phyloP scores from a whole-genome alignment of 1,284 basidiomycete genomes.

The Ustilago trichophora region DNA sequence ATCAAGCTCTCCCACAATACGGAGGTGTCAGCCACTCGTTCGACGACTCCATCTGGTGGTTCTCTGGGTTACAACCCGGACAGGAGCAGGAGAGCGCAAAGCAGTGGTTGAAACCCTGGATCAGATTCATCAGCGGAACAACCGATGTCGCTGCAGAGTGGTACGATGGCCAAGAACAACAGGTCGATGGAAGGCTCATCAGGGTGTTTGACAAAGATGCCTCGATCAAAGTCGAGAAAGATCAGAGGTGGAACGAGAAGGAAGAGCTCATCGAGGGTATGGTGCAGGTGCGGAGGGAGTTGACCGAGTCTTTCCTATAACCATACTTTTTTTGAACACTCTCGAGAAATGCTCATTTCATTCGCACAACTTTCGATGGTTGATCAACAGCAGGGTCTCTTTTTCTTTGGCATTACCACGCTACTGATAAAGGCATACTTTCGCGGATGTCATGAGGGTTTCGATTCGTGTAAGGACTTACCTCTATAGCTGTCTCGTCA shows the following conservation, averaged over 20 bases:
- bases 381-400: no score
- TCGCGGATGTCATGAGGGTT: no score
- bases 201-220: conserved; percentile 18
- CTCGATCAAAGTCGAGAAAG: conserved; percentile 3
- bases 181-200: conserved; percentile 4
- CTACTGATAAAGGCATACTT: no score
- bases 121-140: conserved; percentile 15
- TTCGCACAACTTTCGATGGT: no score
- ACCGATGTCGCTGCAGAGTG: conserved; percentile 5
- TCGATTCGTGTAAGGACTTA: no score
- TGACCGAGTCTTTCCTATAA: conserved; percentile 7
- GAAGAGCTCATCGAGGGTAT: conserved; percentile 18
- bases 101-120: conserved; percentile 23
- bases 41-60: conserved; percentile 46
- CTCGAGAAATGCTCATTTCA: no score
- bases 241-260: conserved; percentile 30
- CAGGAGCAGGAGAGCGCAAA: conserved; percentile 5
- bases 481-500: no score
- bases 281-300: conserved; percentile 12
- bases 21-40: conserved; percentile 45
- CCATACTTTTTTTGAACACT: no score
- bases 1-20: conserved; percentile 7
- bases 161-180: conserved; percentile 2
- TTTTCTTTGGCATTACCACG: no score
- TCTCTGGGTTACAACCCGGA: not conserved